Evolutionary conservation across 148 eudicot genomes (phyloP).

Genomic region (Diospyros kaki): DNA sequence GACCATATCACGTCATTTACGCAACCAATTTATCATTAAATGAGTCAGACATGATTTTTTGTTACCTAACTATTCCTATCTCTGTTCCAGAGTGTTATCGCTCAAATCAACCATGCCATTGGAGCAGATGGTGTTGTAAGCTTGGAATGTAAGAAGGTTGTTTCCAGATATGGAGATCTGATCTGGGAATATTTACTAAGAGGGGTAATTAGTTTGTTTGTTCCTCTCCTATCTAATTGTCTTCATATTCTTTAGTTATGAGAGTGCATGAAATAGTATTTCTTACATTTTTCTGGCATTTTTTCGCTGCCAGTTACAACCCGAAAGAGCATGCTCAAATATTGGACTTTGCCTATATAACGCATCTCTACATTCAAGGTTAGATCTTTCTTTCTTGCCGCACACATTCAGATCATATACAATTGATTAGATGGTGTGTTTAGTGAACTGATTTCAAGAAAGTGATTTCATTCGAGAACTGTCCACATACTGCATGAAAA

Average conservation of each 20-base stretch:
- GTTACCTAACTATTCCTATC: background rate
- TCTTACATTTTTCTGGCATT: constrained; percentile 1
- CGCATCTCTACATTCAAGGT: constrained; percentile 18
- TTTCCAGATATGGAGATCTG: constrained; percentile 33
- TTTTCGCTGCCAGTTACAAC: constrained; percentile 23
- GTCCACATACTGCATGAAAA: too few relatives aligned
- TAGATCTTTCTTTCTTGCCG: background rate
- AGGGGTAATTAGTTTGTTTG: constrained; percentile 31
- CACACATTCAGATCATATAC: background rate
- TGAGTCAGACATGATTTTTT: too few relatives aligned
- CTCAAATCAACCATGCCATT: constrained; percentile 54
- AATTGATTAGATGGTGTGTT: too few relatives aligned
- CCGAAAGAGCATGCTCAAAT: constrained; percentile 23
- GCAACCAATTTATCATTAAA: too few relatives aligned
- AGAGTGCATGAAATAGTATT: background rate
- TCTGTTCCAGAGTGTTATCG: constrained; percentile 32
- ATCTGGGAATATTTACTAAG: constrained; percentile 50
- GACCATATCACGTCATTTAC: too few relatives aligned
- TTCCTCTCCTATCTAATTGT: background rate
- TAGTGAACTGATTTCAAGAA: too few relatives aligned
- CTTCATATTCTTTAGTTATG: background rate
- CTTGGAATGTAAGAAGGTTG: constrained; percentile 49
- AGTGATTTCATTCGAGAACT: too few relatives aligned
- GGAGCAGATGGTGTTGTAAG: constrained; percentile 64
- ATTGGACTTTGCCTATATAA: constrained; percentile 24